Evolutionary conservation across 352 stramenopile species (phyloP).

Genomic region (Pythium biforme): DNA sequence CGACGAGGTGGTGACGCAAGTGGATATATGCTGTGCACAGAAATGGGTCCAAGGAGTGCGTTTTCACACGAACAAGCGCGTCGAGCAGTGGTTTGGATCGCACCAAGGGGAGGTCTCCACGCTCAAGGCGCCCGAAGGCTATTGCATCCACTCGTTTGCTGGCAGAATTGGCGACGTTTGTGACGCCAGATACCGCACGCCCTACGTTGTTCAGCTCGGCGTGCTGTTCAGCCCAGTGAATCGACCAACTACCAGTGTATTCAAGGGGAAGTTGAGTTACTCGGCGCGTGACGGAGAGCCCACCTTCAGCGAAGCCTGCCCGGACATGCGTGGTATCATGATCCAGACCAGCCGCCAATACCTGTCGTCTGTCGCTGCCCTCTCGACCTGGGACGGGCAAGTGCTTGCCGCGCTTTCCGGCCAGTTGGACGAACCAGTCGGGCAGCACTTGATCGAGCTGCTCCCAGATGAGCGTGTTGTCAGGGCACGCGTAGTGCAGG

Average conservation of each 20-base stretch:
- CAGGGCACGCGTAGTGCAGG: neutral
- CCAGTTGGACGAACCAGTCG: neutral
- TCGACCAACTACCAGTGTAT: neutral
- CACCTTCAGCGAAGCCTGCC: neutral
- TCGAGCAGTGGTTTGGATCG: neutral
- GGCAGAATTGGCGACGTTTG: neutral
- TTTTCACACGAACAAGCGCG: conserved; percentile 5
- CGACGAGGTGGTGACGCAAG: neutral
- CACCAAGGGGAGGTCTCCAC: neutral
- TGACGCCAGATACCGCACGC: too few species aligned
- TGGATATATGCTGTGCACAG: neutral
- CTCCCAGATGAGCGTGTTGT: neutral
- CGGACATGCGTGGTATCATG: neutral
- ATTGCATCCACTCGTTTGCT: neutral
- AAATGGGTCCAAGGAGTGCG: neutral
- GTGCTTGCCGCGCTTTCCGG: neutral
- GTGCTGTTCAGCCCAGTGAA: neutral
- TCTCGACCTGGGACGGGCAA: neutral
- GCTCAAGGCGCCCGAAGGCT: neutral
- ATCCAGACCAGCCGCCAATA: neutral
- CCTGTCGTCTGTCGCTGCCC: neutral
- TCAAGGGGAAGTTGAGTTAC: neutral
- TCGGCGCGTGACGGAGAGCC: neutral
- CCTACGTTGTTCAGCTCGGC: too few species aligned
- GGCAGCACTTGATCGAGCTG: neutral